Percentiles rank a stretch among this genome's conserved stretches.
phyloP scores from a whole-genome alignment of 2,329 filamentous ascomycete species.

The Apiospora phragmitis region DNA sequence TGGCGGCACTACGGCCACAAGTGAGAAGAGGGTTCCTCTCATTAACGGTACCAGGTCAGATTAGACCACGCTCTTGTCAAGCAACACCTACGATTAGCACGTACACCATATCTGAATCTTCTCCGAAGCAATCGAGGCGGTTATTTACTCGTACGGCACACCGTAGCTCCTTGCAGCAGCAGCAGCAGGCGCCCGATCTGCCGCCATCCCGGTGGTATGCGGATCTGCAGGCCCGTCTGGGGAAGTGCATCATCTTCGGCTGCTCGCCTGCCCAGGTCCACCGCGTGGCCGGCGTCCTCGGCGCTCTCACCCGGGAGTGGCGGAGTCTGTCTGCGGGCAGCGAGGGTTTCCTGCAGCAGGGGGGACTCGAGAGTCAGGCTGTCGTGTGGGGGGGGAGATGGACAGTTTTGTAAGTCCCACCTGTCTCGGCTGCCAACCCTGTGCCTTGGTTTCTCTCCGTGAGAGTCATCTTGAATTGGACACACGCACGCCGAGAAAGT shows the following conservation, averaged over 20 bases:
- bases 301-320: slow-evolving; percentile 64
- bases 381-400: slow-evolving; percentile 69
- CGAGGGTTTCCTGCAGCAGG: slow-evolving; percentile 28
- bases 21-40: not conserved
- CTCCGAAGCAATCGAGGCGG: not conserved
- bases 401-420: slow-evolving; percentile 49
- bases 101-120: not conserved
- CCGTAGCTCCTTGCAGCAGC: not conserved
- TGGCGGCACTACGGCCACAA: not conserved
- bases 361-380: slow-evolving; percentile 26
- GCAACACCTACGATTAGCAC: not conserved
- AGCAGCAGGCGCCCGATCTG: not conserved
- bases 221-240: slow-evolving; percentile 65
- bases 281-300: slow-evolving; percentile 60
- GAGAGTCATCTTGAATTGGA: not conserved
- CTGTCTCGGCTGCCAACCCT: not conserved
- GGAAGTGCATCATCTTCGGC: slow-evolving; percentile 75
- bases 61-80: not conserved
- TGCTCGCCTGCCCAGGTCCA: slow-evolving; percentile 57
- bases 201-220: slow-evolving; percentile 65
- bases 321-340: slow-evolving; percentile 42
- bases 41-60: not conserved
- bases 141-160: not conserved
- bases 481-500: not conserved
- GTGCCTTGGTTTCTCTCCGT: not conserved